Evolutionary conservation across 768 basidiomycete species (phyloP).

Genomic region (Panaeolus cyanescens): DNA sequence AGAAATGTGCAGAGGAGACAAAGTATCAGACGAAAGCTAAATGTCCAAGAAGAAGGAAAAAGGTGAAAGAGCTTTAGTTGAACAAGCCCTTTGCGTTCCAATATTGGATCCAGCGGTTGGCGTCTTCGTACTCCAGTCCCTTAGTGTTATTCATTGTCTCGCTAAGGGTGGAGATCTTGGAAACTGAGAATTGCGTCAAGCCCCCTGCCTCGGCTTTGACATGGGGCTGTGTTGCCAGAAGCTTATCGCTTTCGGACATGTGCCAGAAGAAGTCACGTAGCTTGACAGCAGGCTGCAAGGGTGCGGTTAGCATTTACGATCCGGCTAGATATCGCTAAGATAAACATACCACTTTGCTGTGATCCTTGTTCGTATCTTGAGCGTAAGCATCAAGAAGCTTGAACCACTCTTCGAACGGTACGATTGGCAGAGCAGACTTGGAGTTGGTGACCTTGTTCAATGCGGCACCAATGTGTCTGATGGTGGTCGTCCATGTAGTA

Average conservation of each 20-base stretch:
- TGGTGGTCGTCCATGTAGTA: constrained; percentile 17
- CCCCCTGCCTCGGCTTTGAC: constrained; percentile 21
- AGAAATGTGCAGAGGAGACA: too few relatives aligned
- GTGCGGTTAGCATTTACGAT: not conserved
- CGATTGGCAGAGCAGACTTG: constrained; percentile 23
- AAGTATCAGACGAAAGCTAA: not conserved
- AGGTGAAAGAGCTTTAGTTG: not conserved
- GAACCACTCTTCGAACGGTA: constrained; percentile 26
- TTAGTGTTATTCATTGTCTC: constrained; percentile 30
- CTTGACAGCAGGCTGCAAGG: constrained; percentile 33
- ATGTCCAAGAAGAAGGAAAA: not conserved
- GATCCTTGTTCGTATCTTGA: constrained; percentile 10
- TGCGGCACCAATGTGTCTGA: constrained; percentile 21
- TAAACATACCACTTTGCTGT: constrained; percentile 16
- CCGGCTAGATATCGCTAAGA: not conserved
- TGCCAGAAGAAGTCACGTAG: constrained; percentile 33
- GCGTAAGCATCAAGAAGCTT: constrained; percentile 10
- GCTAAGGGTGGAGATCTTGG: constrained; percentile 31
- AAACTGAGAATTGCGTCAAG: constrained; percentile 26
- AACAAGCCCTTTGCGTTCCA: constrained; percentile 24
- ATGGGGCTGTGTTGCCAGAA: not conserved
- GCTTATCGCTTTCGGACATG: constrained; percentile 5
- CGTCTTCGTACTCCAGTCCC: constrained; percentile 26
- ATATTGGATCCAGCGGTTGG: constrained; percentile 35
- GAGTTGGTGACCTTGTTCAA: constrained; percentile 5